These are phyloP conservation scores for Lactarius akahatsu DNA, from an alignment of 768 basidiomycete species.

Conservation along the genomic window DNA sequence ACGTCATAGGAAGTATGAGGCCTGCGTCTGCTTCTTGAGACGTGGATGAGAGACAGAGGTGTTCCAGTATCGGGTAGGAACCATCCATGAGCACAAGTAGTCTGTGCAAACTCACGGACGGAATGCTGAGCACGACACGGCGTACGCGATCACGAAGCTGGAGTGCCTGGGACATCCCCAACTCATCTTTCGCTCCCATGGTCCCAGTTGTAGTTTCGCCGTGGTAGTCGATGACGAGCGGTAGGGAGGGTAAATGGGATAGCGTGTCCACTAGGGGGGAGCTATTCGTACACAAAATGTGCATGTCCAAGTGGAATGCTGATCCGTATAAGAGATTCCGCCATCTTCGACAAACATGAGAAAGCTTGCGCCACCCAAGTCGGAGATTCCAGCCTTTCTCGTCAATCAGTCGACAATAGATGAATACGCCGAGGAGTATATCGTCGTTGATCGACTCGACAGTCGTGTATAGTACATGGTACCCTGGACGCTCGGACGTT, in stretches of 20 bases:
- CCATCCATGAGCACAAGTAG: neutral
- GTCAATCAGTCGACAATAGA: neutral
- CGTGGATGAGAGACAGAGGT: neutral
- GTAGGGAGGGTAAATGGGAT: neutral
- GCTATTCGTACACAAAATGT: neutral
- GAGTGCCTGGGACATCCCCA: neutral
- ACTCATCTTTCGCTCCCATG: neutral
- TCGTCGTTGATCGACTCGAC: neutral
- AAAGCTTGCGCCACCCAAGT: no score
- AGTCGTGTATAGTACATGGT: neutral
- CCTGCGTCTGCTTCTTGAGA: neutral
- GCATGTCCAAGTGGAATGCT: neutral
- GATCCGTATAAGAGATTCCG: neutral
- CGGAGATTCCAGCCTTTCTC: neutral
- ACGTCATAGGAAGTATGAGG: neutral
- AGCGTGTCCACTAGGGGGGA: neutral
- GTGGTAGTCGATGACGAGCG: neutral
- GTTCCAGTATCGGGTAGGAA: neutral
- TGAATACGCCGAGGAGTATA: neutral
- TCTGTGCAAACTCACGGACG: neutral
- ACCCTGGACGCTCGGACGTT: neutral
- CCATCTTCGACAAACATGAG: neutral
- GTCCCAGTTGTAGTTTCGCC: neutral
- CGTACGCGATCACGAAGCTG: neutral
- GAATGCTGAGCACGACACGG: neutral